Conservation (phyloP, 1,284 basidiomycete species). For the Chiua sp. region DNA sequence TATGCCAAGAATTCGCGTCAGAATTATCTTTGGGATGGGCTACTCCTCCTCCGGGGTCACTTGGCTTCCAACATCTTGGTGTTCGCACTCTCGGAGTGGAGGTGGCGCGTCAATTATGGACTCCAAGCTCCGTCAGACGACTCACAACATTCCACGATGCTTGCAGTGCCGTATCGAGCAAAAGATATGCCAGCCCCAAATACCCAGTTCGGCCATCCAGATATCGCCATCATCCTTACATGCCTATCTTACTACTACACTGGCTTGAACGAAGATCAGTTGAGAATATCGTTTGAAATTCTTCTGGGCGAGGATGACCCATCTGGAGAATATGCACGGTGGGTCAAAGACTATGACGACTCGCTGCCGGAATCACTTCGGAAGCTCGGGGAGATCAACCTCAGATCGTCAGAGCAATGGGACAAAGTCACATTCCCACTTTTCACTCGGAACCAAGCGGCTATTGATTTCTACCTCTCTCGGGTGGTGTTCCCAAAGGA, state of each 20-base stretch:
- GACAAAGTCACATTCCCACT: constrained; percentile 34
- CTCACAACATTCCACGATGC: constrained; percentile 34
- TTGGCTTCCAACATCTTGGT: constrained; percentile 46
- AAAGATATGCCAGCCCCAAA: constrained; percentile 52
- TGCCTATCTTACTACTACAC: constrained; percentile 55
- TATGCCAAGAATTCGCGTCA: constrained; percentile 12
- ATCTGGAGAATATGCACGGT: constrained; percentile 45
- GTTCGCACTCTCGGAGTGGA: constrained; percentile 43
- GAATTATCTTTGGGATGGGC: constrained; percentile 30
- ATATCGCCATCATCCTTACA: constrained; percentile 51
- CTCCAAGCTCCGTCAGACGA: too few species aligned
- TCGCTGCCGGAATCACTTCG: constrained; percentile 34
- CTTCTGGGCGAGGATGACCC: constrained; percentile 50
- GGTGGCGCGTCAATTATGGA: constrained; percentile 57
- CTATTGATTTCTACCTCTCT: constrained; percentile 54
- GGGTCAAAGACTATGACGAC: constrained; percentile 34
- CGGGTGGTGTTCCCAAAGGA: constrained; percentile 10
- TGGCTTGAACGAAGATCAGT: constrained; percentile 45
- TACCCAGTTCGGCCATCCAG: constrained; percentile 62
- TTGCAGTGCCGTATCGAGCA: constrained; percentile 57
- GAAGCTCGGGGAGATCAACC: constrained; percentile 45
- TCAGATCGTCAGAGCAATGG: constrained; percentile 42
- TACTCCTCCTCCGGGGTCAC: constrained; percentile 51
- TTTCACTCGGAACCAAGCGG: constrained; percentile 43
- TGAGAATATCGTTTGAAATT: constrained; percentile 43